Evolutionary conservation across 2,329 filamentous ascomycete species (phyloP).

Genomic region (Claviceps sp.): DNA sequence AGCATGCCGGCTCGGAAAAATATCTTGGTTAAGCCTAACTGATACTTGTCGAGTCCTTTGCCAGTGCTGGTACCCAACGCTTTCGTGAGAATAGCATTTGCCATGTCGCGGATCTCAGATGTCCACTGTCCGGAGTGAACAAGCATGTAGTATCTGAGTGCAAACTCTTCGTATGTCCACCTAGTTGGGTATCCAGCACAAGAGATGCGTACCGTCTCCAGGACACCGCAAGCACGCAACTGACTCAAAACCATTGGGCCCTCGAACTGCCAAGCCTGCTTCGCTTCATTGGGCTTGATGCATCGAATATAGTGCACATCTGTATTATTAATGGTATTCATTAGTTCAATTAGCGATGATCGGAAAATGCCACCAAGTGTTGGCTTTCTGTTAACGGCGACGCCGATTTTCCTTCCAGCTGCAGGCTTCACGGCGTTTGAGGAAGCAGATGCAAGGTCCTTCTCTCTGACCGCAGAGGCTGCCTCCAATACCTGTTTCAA

Average conservation of each 20-base stretch:
- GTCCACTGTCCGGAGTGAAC: conserved; percentile 85
- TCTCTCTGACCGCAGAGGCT: conserved; percentile 76
- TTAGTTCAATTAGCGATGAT: conserved; percentile 92
- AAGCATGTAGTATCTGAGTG: conserved; percentile 94
- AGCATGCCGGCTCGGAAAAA: conserved; percentile 99
- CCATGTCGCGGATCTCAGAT: conserved; percentile 86
- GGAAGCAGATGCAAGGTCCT: conserved; percentile 55
- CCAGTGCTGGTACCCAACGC: conserved; percentile 68
- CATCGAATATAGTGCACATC: conserved; percentile 98
- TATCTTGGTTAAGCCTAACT: conserved; percentile 94
- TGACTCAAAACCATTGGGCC: conserved; percentile 98
- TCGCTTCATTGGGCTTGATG: conserved; percentile 97
- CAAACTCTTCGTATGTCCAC: conserved; percentile 99
- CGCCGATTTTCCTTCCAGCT: conserved; percentile 73
- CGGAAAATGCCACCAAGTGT: conserved; percentile 98
- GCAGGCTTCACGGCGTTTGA: conserved; percentile 66
- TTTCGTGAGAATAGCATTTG: conserved; percentile 78
- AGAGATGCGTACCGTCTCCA: conserved; percentile 95
- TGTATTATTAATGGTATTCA: conserved; percentile 94
- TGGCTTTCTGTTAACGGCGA: conserved; percentile 88
- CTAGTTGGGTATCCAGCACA: conserved; percentile 93
- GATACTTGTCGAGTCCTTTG: conserved; percentile 80
- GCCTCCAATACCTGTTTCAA: conserved; percentile 73
- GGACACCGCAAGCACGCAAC: conserved; percentile 91
- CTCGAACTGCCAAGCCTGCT: conserved; percentile 95